Evolutionary conservation across 2,329 filamentous ascomycete species (phyloP).

Genomic region (Stagonosporopsis cucurbitacearum): DNA sequence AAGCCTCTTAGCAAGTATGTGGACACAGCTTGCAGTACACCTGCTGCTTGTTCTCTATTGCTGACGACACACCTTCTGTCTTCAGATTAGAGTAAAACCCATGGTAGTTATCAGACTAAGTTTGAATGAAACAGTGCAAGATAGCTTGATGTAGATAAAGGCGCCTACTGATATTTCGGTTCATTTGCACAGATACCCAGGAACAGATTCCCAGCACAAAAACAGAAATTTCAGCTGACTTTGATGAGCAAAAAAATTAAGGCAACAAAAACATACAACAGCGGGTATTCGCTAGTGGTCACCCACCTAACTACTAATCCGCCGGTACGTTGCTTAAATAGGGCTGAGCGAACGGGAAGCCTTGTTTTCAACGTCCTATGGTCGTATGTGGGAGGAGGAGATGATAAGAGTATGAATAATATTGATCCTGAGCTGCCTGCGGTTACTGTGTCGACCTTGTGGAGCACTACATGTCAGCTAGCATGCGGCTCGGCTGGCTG

Average conservation of each 20-base stretch:
- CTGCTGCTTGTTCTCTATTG: conserved; percentile 2
- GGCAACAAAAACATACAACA: background rate
- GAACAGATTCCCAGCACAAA: conserved; percentile 1
- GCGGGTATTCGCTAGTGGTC: conserved; percentile 2
- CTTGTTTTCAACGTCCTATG: no score
- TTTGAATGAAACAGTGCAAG: conserved; percentile 1
- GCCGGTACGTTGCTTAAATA: no score
- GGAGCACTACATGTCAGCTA: no score
- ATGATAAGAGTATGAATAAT: no score
- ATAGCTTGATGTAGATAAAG: background rate
- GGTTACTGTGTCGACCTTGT: no score
- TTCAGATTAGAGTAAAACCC: conserved; percentile 1
- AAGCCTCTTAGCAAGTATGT: conserved; percentile 3
- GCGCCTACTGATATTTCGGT: background rate
- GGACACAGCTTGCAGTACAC: conserved; percentile 2
- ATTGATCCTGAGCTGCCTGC: no score
- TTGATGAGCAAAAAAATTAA: background rate
- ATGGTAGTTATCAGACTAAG: background rate
- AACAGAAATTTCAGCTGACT: background rate
- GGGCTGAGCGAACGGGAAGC: no score
- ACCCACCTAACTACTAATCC: no score
- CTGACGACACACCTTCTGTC: conserved; percentile 1
- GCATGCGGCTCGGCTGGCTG: no score
- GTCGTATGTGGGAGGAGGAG: no score
- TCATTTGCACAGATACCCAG: background rate